Evolutionary conservation across 257 asterid genomes (phyloP).

Genomic region (Penstemon davidsonii): DNA sequence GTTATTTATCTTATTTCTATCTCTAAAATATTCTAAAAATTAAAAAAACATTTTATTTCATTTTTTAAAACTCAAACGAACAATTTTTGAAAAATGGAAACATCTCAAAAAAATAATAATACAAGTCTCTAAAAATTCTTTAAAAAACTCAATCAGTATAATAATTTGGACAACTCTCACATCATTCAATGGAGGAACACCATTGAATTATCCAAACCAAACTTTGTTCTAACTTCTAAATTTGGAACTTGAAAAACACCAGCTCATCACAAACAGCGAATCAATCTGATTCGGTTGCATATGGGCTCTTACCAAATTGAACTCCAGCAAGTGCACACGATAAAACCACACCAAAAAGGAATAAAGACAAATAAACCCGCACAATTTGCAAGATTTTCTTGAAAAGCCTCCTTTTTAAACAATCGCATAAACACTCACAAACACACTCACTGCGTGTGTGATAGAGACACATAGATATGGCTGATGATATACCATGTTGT

Average conservation of each 20-base stretch:
- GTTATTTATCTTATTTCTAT: no score
- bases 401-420: slow-evolving; percentile 15
- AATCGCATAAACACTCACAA: not conserved
- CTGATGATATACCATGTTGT: slow-evolving; percentile 66
- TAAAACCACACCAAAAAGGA: slow-evolving; percentile 1
- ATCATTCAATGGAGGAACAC: no score
- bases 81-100: no score
- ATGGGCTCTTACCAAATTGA: slow-evolving; percentile 29
- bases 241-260: slow-evolving; percentile 10
- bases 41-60: no score
- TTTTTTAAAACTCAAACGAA: no score
- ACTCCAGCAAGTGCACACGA: not conserved
- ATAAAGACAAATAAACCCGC: slow-evolving; percentile 28
- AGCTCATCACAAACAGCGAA: not conserved
- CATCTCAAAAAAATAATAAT: no score
- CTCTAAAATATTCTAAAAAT: no score
- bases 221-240: slow-evolving; percentile 14
- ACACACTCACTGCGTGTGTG: slow-evolving; percentile 20
- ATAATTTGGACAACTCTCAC: no score
- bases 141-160: no score
- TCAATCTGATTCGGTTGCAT: slow-evolving; percentile 24
- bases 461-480: slow-evolving; percentile 38
- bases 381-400: slow-evolving; percentile 34
- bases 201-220: not conserved
- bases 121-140: no score